Evolutionary conservation across 176 grass and related monocot genomes (phyloP).

Genomic region (Cenchrus purpureus): DNA sequence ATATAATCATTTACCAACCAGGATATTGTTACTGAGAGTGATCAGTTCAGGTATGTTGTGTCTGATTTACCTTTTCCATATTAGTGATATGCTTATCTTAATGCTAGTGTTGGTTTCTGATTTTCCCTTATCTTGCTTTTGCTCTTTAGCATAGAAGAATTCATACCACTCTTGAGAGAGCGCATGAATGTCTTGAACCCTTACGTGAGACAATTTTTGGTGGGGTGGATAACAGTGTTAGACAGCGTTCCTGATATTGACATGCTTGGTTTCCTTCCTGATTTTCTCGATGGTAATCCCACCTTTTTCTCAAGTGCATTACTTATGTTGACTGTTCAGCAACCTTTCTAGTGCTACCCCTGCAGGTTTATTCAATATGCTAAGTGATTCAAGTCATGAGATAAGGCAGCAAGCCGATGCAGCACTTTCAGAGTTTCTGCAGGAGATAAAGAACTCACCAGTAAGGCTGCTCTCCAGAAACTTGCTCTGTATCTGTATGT

Average conservation of each 20-base stretch:
- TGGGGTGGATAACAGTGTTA: conserved; percentile 98
- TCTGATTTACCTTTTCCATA: conserved; percentile 9
- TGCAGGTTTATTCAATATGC: conserved; percentile 98
- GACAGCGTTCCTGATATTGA: conserved; percentile 99
- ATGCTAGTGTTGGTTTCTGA: conserved; percentile 32
- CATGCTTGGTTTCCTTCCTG: conserved; percentile 99
- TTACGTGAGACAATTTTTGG: conserved; percentile 96
- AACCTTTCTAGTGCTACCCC: conserved; percentile 27
- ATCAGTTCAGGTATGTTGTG: conserved; percentile 86
- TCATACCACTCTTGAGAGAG: conserved; percentile 98
- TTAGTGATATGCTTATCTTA: conserved; percentile 36
- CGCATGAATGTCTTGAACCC: conserved; percentile 99
- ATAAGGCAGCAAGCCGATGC: conserved; percentile 98
- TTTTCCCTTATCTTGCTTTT: conserved; percentile 40
- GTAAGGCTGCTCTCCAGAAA: conserved; percentile 59
- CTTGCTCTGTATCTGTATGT: neutral
- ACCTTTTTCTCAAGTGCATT: conserved; percentile 35
- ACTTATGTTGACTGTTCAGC: conserved; percentile 27
- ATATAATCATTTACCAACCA: conserved; percentile 56
- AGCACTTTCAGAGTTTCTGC: conserved; percentile 98
- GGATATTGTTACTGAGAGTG: conserved; percentile 99
- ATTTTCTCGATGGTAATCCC: conserved; percentile 98
- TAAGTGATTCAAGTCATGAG: conserved; percentile 95
- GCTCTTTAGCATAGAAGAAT: conserved; percentile 98
- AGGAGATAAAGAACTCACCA: conserved; percentile 99